Evolutionary conservation across 73 alveolate species (phyloP).

Genomic region (Paramecium biaurelia): DNA sequence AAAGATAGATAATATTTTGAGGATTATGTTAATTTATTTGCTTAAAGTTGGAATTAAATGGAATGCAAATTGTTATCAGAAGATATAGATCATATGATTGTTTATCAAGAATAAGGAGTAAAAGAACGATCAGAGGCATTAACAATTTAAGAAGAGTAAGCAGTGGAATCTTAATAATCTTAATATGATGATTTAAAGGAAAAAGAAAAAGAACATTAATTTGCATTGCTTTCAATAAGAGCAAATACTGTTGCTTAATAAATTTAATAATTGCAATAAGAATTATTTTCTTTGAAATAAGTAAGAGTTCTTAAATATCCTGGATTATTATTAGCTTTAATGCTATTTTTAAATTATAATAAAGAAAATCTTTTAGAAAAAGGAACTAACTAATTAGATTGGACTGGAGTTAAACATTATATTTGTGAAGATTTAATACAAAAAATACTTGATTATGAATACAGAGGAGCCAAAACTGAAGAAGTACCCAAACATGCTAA

Average conservation of each 20-base stretch:
- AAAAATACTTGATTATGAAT: constrained; percentile 66
- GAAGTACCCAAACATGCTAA: constrained; percentile 83
- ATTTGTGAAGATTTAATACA: constrained; percentile 76
- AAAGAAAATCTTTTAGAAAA: constrained; percentile 82
- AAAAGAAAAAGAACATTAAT: constrained; percentile 57
- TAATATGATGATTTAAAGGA: constrained; percentile 54
- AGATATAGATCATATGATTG: constrained; percentile 80
- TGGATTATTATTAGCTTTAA: constrained; percentile 79
- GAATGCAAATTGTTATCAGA: constrained; percentile 75
- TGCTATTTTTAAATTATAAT: constrained; percentile 76
- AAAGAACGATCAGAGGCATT: constrained; percentile 81
- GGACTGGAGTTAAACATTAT: constrained; percentile 88
- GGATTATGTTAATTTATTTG: constrained; percentile 78
- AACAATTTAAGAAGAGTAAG: constrained; percentile 69
- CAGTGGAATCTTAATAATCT: constrained; percentile 51
- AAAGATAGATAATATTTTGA: constrained; percentile 78
- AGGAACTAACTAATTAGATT: constrained; percentile 90
- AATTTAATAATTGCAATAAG: not conserved
- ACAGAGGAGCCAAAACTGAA: constrained; percentile 86
- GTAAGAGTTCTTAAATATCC: constrained; percentile 88
- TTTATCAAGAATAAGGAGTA: constrained; percentile 72
- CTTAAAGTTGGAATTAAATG: constrained; percentile 76
- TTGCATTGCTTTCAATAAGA: constrained; percentile 35
- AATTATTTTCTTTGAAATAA: constrained; percentile 59
- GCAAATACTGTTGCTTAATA: constrained; percentile 2